A percentile compares a stretch with the other conserved stretches of the same genome.
Evolutionary conservation across 495 filamentous ascomycete species (phyloP).

Genomic region (Glutinoglossum americanum): DNA sequence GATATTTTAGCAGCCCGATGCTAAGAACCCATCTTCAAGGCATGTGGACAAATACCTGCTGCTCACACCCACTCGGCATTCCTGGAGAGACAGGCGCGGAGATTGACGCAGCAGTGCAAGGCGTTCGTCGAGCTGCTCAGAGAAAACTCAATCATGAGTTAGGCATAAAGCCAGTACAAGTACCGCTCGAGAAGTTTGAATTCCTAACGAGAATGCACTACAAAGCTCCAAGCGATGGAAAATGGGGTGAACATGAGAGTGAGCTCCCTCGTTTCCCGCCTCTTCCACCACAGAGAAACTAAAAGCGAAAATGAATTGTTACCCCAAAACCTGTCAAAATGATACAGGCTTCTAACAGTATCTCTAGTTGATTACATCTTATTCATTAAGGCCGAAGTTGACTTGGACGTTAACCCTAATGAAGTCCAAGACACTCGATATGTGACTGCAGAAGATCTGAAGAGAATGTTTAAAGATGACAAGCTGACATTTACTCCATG

Average conservation of each 20-base stretch:
- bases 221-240: constrained; percentile 86
- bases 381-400: constrained; percentile 87
- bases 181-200: constrained; percentile 76
- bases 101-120: constrained; percentile 55
- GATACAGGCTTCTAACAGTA: background rate
- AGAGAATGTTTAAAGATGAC: constrained; percentile 62
- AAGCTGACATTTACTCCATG: constrained; percentile 80
- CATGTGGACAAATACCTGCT: constrained; percentile 99
- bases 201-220: constrained; percentile 97
- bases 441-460: constrained; percentile 63
- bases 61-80: constrained; percentile 86
- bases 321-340: background rate
- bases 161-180: constrained; percentile 73
- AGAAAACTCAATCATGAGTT: constrained; percentile 88
- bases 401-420: constrained; percentile 60
- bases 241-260: constrained; percentile 99
- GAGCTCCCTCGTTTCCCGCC: constrained; percentile 16
- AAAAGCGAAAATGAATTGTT: background rate
- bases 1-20: background rate
- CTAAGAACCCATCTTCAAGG: constrained; percentile 18
- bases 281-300: background rate
- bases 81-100: constrained; percentile 77
- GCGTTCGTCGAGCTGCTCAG: constrained; percentile 77
- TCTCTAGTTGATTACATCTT: constrained; percentile 88
- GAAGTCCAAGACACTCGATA: constrained; percentile 71